Percentiles rank a stretch among this genome's conserved stretches.
Conservation (phyloP, 2,329 filamentous ascomycete genomes). For the Plenodomus lindquistii region DNA sequence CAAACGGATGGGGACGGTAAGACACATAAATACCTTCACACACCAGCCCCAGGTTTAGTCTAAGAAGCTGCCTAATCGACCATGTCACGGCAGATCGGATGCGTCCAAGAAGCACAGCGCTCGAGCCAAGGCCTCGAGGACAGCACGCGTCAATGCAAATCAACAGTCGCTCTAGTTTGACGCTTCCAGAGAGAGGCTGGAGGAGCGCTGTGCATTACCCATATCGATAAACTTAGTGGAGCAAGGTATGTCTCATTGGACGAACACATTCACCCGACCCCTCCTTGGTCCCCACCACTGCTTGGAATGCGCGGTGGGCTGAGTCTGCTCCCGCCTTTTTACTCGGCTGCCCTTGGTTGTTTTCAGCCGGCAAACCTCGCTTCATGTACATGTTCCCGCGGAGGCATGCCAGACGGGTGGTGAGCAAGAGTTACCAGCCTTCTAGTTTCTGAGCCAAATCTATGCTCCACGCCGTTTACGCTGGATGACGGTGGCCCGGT, state of each 20-base stretch:
- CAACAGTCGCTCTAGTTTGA: slow-evolving; percentile 20
- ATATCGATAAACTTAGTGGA: slow-evolving; percentile 11
- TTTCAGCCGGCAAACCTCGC: background rate
- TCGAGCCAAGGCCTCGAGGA: slow-evolving; percentile 26
- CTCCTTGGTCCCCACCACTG: slow-evolving; percentile 23
- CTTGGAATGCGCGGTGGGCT: slow-evolving; percentile 13
- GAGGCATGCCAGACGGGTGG: background rate
- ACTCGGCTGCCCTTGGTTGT: slow-evolving; percentile 16
- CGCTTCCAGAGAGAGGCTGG: slow-evolving; percentile 30
- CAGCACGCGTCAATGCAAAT: slow-evolving; percentile 35
- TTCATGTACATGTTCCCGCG: background rate
- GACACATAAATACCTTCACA: slow-evolving; percentile 35
- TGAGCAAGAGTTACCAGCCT: background rate
- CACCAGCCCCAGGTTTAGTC: slow-evolving; percentile 14
- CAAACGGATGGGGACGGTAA: slow-evolving; percentile 16
- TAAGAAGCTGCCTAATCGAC: slow-evolving; percentile 25
- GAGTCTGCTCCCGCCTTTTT: slow-evolving; percentile 22
- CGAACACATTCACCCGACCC: slow-evolving; percentile 23
- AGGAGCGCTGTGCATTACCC: slow-evolving; percentile 12
- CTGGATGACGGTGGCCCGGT: background rate
- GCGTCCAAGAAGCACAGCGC: slow-evolving; percentile 13
- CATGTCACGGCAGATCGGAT: slow-evolving; percentile 26
- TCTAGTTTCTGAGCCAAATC: too few relatives aligned
- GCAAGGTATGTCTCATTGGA: slow-evolving; percentile 19
- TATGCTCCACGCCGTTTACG: background rate